phyloP scores from a whole-genome alignment of 768 basidiomycete genomes.

The Gloeostereum incarnatum region DNA sequence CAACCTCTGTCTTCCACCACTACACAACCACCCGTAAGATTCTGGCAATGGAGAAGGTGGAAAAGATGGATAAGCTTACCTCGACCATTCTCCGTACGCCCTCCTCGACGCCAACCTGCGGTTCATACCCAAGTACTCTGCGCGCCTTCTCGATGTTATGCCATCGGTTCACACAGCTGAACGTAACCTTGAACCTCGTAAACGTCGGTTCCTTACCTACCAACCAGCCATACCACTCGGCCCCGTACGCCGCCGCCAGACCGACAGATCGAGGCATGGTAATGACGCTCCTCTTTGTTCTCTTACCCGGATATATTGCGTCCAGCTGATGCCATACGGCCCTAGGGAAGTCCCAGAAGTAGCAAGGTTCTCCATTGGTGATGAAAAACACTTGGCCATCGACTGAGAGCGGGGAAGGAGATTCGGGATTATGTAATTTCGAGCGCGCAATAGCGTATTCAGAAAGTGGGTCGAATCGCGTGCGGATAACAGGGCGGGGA shows the following conservation, averaged over 20 bases:
- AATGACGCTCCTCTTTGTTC: slow-evolving; percentile 24
- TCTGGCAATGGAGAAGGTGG: too few species aligned
- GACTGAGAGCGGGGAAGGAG: slow-evolving; percentile 60
- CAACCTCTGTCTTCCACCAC: slow-evolving; percentile 4
- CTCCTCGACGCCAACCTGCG: slow-evolving; percentile 80
- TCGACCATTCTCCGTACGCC: slow-evolving; percentile 74
- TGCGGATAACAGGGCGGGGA: slow-evolving; percentile 55
- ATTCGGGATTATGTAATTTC: slow-evolving; percentile 31
- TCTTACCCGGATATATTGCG: slow-evolving; percentile 46
- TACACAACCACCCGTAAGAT: not conserved
- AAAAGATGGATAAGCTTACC: slow-evolving; percentile 28
- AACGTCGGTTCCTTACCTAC: slow-evolving; percentile 77
- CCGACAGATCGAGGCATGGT: slow-evolving; percentile 58
- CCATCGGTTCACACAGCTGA: slow-evolving; percentile 71
- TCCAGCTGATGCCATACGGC: slow-evolving; percentile 70
- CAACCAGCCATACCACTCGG: slow-evolving; percentile 69
- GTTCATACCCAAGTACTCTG: slow-evolving; percentile 88
- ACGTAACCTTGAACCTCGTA: slow-evolving; percentile 77
- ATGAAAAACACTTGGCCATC: slow-evolving; percentile 95
- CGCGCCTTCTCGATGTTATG: slow-evolving; percentile 94
- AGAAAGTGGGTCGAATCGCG: slow-evolving; percentile 76
- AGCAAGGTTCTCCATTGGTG: slow-evolving; percentile 92
- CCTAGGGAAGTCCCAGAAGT: slow-evolving; percentile 93
- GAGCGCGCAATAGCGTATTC: slow-evolving; percentile 44
- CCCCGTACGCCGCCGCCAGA: slow-evolving; percentile 56